Base-by-base conservation (phyloP, 2,329 filamentous ascomycete genomes). In the Neopestalotiopsis sp. region DNA sequence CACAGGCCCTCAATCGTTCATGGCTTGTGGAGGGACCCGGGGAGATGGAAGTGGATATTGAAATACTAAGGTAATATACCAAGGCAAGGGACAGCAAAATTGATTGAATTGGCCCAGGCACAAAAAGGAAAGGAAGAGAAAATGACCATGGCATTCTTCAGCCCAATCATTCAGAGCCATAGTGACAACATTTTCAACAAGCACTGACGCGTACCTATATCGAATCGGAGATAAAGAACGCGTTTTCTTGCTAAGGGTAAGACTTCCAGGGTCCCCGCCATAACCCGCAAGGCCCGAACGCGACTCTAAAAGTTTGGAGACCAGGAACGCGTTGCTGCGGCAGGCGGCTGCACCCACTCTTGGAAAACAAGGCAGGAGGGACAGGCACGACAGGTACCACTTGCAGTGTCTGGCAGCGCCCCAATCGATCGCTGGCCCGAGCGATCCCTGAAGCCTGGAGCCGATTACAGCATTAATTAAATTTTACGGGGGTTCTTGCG, bases 391-490 rank as follows among this genome's bases (percentile, higher is more conserved):
- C 45, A 53, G 45, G 45, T 53, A 20, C 45, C 24, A 53, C 45
- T 53, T 38, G 34, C 34, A 38, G 34, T 38, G 34, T 7, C 34
- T 38, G 34, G 34, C 17, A 53, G 20, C 45, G 45, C 45, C 45
- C 45, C 45, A 53, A 53, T 53, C 45, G 45, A 53, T 53, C 45
- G 45, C 45, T 53, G 45, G 45, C n/a, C 45, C 45, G 45, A 17
- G n/a, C 45, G 7, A 53, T 9, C 45, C 45, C 45, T 53, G 45
- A 17, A 14, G 17, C 9, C 45, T 53, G 45, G 45, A 53, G 45
- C 45, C 45, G 45, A 53, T 53, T 53, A 53, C 45, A 53, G 45
- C 45, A 53, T 53, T 53, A 53, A 53, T 53, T 53, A 53, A 53
- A 53, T 53, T 53, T 53, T 53, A 53, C 45, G 45, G 45, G 45